Evolutionary conservation across 352 stramenopile genomes (phyloP), one percentile per base, ranked within the genome.

Genomic region (Globisporangium abappressorium): DNA sequence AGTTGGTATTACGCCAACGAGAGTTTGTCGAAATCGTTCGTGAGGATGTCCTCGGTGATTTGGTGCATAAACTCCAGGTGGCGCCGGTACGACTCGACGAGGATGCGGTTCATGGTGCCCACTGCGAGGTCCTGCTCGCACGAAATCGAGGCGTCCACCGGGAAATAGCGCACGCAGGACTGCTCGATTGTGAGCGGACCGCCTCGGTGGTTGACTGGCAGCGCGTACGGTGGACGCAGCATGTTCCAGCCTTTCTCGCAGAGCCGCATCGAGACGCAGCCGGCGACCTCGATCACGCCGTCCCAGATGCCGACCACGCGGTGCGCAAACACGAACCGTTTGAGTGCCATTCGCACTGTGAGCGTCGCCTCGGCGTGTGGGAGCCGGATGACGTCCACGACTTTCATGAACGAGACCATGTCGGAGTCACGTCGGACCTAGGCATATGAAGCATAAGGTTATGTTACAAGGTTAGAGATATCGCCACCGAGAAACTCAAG

Each of bases 71-170:
- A 18, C 18, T 53, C 33, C 18, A 61, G 18, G 51, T 67, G 62
- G 22, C 73, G 71, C 30, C 78, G 70, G 58, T 87, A 87, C 22
- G 80, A 78, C 12, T 71, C 73, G 2, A 87, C 69, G 28, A 89
- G 69, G 11, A 89, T 62, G n/a, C 83, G 76, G 7, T 74, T 85
- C 56, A 89, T 73, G 43, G 74, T 75, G 43, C 73, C 73, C 11
- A 81, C 73, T 7, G 65, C 64, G 0, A 68, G 65, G 38, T 77
- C 62, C 12, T 66, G 65, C 26, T 66, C 65, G 4, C 34, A 61
- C 18, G 57, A 30, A 7, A 53, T 34, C 36, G 9, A n/a, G 34
- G 7, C 24, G 20, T 36, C 28, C 11, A 59, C 26, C 8, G 47
- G 57, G 36, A 47, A 54, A 34, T 59, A 54, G 30, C 59, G 47